Evolutionary conservation across 441 rosid genomes (phyloP).

Genomic region (Bruguiera hainesii): DNA sequence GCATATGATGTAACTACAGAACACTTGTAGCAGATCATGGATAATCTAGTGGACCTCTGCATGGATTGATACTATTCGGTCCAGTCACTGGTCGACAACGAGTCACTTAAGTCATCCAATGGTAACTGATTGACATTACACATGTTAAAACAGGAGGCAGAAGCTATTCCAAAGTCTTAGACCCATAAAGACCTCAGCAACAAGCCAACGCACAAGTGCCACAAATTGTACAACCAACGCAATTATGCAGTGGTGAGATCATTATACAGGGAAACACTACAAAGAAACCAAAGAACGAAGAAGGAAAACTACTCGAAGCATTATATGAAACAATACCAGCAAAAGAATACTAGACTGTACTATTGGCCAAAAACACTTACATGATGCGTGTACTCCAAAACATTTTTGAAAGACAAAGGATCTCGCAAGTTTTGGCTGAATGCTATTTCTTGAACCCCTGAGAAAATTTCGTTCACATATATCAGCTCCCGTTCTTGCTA

Average conservation of each 20-base stretch:
- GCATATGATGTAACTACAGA: neutral
- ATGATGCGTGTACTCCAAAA: conserved; percentile 57
- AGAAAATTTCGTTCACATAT: conserved; percentile 47
- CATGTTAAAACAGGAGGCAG: too few relatives aligned
- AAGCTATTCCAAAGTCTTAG: too few relatives aligned
- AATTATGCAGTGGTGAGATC: neutral
- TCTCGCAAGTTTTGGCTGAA: conserved; percentile 27
- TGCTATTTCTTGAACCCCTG: conserved; percentile 50
- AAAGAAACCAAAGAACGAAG: neutral
- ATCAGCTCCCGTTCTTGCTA: conserved; percentile 30
- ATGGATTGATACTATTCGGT: too few relatives aligned
- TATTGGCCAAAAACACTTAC: conserved; percentile 33
- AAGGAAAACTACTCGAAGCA: neutral
- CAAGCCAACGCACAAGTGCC: neutral
- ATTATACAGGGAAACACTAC: too few relatives aligned
- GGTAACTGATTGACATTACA: too few relatives aligned
- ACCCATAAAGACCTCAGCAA: neutral
- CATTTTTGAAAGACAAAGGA: conserved; percentile 25
- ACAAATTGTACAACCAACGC: neutral
- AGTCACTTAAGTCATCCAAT: too few relatives aligned
- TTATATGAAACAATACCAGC: neutral
- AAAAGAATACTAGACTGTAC: neutral
- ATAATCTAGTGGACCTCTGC: neutral
- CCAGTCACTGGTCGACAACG: too few relatives aligned
- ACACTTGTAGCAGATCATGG: neutral